These are phyloP conservation scores for Sarocladium brachiariae DNA, from an alignment of 2,329 filamentous ascomycete genomes.

Conservation along the genomic window DNA sequence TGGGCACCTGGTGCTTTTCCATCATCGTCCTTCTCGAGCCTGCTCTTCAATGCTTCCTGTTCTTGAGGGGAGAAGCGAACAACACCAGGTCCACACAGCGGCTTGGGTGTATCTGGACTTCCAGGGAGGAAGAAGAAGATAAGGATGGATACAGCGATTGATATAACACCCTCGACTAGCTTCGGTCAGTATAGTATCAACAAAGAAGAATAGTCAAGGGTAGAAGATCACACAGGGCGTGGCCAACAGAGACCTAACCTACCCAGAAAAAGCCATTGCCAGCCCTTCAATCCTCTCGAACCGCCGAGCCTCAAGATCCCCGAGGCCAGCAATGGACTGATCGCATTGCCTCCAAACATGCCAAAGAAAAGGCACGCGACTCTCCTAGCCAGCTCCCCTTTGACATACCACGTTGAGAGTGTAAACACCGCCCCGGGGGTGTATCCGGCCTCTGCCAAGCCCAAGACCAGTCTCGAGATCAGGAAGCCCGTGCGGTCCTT, in stretches of 20 bases:
- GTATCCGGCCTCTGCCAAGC: conserved; percentile 43
- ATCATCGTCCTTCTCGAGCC: conserved; percentile 28
- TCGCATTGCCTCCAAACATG: conserved; percentile 44
- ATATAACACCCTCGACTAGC: conserved; percentile 38
- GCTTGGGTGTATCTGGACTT: conserved; percentile 31
- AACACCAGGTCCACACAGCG: conserved; percentile 31
- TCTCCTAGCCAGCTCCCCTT: conserved; percentile 36
- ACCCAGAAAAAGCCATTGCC: conserved; percentile 30
- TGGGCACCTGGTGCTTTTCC: conserved; percentile 24
- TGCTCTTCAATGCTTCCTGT: conserved; percentile 24
- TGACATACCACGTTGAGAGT: conserved; percentile 43
- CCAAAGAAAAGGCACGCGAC: conserved; percentile 46
- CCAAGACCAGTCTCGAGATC: conserved; percentile 35
- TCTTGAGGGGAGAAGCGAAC: conserved; percentile 29
- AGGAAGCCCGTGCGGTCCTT: conserved; percentile 37
- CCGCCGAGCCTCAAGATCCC: conserved; percentile 39
- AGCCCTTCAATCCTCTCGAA: conserved; percentile 32
- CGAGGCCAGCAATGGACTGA: conserved; percentile 41
- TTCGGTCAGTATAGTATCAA: neutral
- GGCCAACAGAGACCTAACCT: conserved; percentile 10
- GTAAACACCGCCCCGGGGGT: conserved; percentile 34
- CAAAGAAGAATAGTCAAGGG: too few species aligned
- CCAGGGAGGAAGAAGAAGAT: conserved; percentile 36
- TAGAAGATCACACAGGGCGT: neutral
- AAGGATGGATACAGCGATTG: conserved; percentile 30